Percentiles rank a stretch among this genome's conserved stretches.
Evolutionary conservation across 1,284 basidiomycete genomes (phyloP).

Genomic region (Caloboletus firmus): DNA sequence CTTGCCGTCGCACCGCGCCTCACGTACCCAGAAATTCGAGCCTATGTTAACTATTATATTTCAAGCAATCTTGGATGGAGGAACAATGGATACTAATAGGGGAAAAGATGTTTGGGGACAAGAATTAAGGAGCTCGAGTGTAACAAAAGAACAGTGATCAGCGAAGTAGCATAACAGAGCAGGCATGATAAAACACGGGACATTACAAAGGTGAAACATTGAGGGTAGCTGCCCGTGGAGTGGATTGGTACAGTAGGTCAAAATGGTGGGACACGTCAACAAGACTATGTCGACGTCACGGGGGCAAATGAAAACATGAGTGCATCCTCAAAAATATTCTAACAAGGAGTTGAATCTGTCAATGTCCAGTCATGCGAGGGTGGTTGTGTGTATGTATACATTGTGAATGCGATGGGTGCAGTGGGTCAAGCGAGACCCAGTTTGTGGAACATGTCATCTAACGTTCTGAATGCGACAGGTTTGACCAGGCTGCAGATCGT

Average conservation of each 20-base stretch:
- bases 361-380: slow-evolving; percentile 18
- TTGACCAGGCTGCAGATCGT: slow-evolving; percentile 70
- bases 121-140: slow-evolving; percentile 14
- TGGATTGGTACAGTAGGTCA: slow-evolving; percentile 15
- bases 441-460: slow-evolving; percentile 82
- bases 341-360: slow-evolving; percentile 5
- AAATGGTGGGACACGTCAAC: slow-evolving; percentile 2
- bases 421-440: slow-evolving; percentile 56
- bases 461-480: slow-evolving; percentile 87
- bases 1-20: neutral
- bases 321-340: slow-evolving; percentile 6
- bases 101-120: neutral
- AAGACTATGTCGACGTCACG: slow-evolving; percentile 3
- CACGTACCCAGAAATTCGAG: neutral
- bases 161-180: slow-evolving; percentile 7
- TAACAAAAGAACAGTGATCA: slow-evolving; percentile 9
- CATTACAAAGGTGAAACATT: neutral
- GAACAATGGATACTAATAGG: neutral
- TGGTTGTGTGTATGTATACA: slow-evolving; percentile 17
- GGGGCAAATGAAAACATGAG: neutral
- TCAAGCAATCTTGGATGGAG: neutral
- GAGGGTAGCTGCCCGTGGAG: neutral
- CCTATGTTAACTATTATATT: slow-evolving; percentile 14
- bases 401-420: slow-evolving; percentile 10
- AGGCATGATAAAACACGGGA: slow-evolving; percentile 1